These are phyloP conservation scores for Diaporthe citri DNA, from an alignment of 2,329 filamentous ascomycete species.

Conservation along the genomic window DNA sequence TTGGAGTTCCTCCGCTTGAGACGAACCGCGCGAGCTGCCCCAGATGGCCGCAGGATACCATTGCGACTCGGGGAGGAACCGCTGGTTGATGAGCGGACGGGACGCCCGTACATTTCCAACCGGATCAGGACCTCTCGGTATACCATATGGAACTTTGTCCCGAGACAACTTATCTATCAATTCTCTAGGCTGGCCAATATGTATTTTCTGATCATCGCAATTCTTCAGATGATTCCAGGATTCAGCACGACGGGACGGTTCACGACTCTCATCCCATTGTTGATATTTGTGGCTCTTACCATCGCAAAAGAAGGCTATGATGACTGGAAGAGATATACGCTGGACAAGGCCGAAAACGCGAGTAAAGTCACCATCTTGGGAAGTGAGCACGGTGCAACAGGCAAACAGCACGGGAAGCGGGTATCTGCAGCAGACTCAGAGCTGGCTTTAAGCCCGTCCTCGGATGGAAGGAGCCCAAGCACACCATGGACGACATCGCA, in stretches of 20 bases:
- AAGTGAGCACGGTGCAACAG: constrained; percentile 60
- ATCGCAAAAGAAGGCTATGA: constrained; percentile 91
- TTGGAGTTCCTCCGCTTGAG: constrained; percentile 37
- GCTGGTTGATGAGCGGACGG: constrained; percentile 62
- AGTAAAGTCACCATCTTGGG: constrained; percentile 63
- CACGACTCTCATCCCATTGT: constrained; percentile 79
- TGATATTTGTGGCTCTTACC: constrained; percentile 83
- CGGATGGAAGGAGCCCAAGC: not conserved
- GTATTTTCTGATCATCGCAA: constrained; percentile 85
- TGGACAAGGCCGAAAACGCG: constrained; percentile 86
- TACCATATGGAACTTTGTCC: constrained; percentile 85
- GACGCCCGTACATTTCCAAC: constrained; percentile 66
- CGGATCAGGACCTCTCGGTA: constrained; percentile 87
- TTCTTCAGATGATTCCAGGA: constrained; percentile 84
- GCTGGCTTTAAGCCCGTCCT: constrained; percentile 10
- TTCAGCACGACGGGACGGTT: constrained; percentile 81
- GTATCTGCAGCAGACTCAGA: constrained; percentile 41
- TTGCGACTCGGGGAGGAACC: constrained; percentile 40
- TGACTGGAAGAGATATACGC: constrained; percentile 81
- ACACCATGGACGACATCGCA: constrained; percentile 63
- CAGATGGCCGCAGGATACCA: constrained; percentile 47
- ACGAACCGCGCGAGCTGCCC: constrained; percentile 43
- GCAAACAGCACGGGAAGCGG: not conserved
- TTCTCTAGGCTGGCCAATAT: constrained; percentile 91
- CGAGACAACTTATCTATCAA: constrained; percentile 86